Base-by-base conservation (phyloP, 305 asterid genomes). In the Rubia peregrina region DNA sequence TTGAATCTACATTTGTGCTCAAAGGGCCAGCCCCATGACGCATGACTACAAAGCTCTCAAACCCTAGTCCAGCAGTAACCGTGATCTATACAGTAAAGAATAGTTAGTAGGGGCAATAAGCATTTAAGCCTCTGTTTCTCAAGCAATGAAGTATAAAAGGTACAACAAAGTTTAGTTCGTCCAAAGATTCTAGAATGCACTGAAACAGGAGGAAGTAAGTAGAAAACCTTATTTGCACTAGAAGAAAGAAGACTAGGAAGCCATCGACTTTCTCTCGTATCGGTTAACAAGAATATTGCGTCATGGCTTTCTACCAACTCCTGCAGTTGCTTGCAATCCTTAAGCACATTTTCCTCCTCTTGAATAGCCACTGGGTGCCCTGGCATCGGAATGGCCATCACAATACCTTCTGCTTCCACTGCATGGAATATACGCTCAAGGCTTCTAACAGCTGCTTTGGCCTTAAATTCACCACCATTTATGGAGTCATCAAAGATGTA, bases 261-360 rank as follows among this genome's bases (percentile, higher is more conserved):
- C 98, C 98, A 93, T 75, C 98, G 86, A 80, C 98, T 93, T 83
- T 93, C 98, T 22, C 97, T 85, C 42, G 98, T 93, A 81, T 93
- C 98, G 65, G 98, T 93, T 56, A 90, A 79, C 83, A 93, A 81
- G 80, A 93, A 93, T 62, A 90, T 72, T 14, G 77, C 94, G 82
- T 93, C 97, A 80, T 93, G 96, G 44, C 95, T 83, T 67, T 87
- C 84, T 56, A 93, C 83, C 84, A 93, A 80, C 73, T 83, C 86
- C 43, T 75, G 82, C 75, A 93, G 81, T 68, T 74, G 82, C 72
- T 63, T 77, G 80, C 97, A 89, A 72, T 88, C 96, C 71, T 84
- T 88, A 44, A 87, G 90, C 74, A 89, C 93, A 51, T 67, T 84
- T 59, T 62, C 72, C 85, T 90, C 95, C 76, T 93, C 96, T 78